Evolutionary conservation across 2,329 filamentous ascomycete species (phyloP), one percentile per base, ranked within the genome.

Genomic region (Aureobasidium sp.): DNA sequence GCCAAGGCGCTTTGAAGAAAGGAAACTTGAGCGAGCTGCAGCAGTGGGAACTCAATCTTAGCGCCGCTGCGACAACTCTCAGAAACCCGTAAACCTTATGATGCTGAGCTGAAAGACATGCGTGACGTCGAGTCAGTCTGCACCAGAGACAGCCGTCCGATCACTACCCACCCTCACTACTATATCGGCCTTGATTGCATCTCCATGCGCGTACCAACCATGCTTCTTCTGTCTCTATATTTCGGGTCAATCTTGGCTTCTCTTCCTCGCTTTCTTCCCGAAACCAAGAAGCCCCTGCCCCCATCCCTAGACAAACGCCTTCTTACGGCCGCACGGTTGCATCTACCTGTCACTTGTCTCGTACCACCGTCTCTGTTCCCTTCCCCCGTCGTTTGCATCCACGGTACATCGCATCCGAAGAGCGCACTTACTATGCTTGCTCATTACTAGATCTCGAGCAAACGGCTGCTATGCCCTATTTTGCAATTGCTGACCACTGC

Each of bases 381-480:
- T 50, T 60, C 32, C 57, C 56, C 57, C 57, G 57, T 60, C 44
- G 57, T 60, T 60, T 51, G 44, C 44, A 32, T 41, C 46, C 46
- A 32, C 57, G 34, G 55, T 15, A 48, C 27, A 20, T 39, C 20
- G 34, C 29, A 29, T 48, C 43, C 55, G 55, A 29, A 37, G 10
- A 32, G 20, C 17, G 39, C 29, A 2, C 5, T 32, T 27, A 15
- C 17, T 20, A 26, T 26, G 53, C 43, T 47, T 47, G 55, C 43
- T 5, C 29, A 5, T 20, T 39, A 39, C 37, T 20, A 12, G n/a
- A 47, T 59, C 55, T 47, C 15, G 27, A 20, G 17, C 55, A 39
- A 59, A 59, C 55, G 55, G 55, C 55, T 59, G 55, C 55, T 59
- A 48, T 48, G 32, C 55, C 55, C 24, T n/a, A 47, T 59, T 20